Base-by-base conservation (phyloP, 495 filamentous ascomycete genomes). In the Daldinia caldariorum region DNA sequence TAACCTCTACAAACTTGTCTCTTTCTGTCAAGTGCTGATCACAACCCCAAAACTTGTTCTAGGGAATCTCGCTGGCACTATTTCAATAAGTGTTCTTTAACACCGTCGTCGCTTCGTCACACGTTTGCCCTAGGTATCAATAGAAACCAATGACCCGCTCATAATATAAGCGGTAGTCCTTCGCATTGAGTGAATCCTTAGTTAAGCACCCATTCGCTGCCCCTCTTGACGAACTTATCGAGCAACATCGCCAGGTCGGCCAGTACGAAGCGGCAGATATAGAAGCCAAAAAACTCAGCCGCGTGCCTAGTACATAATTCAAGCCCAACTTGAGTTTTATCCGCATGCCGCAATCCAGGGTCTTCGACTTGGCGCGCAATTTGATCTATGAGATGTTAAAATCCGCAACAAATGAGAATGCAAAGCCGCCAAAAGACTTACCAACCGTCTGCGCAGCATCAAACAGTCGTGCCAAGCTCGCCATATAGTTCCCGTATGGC, bases 241-340 rank as follows among this genome's bases (percentile, higher is more conserved):
- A 98, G 83, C 82, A 99, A 86, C 77, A 97, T 74, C 43, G 88
- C 85, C 66, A 99, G 81, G 79, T 99, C 95, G 7, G 90, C 83
- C 51, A 98, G 79, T 32, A 93, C 93, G 76, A 98, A 99, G 14
- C 96, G 92, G 78, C 94, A 97, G 16, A 99, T 85, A 76, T 93
- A 98, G 79, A 99, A 97, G 32, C 90, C 94, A 78, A 99, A 99
- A 81, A 99, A 99, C 75, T 98, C 95, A 34, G 96, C 92, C 9
- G 95, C 96, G 79, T 97, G 94, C 18, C 94, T 88, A 32, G 92
- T 92, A 78, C 92, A 93, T 16, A 98, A 86, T 79, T 99, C 96
- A 32, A 99, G 85, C 16, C 95, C 96, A 58, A 98, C 93, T 72
- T 97, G 93, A 29, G 94, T 97, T 70, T 89, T 91, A 60, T 88